phyloP scores from a whole-genome alignment of 306 rosid species.

The Citrullus mucosospermus region DNA sequence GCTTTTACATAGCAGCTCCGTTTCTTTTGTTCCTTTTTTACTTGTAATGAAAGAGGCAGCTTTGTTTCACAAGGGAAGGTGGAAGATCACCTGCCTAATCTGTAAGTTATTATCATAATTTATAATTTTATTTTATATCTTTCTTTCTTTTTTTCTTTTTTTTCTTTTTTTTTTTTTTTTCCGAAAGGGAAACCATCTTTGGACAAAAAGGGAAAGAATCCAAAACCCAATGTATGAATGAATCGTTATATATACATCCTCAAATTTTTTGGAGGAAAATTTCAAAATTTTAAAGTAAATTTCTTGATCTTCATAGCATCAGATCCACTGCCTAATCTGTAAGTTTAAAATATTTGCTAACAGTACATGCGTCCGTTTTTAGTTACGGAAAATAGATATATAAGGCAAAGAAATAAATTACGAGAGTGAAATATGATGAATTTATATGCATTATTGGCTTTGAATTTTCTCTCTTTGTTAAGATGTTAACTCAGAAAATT shows the following conservation, averaged over 20 bases:
- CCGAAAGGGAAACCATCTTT: not conserved
- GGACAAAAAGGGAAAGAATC: not conserved
- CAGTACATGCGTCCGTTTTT: not conserved
- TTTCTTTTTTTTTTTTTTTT: not conserved
- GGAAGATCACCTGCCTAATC: constrained; percentile 77
- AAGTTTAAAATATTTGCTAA: not conserved
- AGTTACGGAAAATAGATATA: not conserved
- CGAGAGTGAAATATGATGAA: not conserved
- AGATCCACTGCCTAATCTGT: too few species aligned
- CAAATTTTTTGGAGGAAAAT: not conserved
- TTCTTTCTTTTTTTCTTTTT: too few species aligned
- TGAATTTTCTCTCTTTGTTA: not conserved
- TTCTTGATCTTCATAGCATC: not conserved
- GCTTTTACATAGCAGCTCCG: constrained; percentile 17
- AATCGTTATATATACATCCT: not conserved
- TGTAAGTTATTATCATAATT: constrained; percentile 25
- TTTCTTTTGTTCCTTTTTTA: constrained; percentile 21
- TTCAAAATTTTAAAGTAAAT: not conserved
- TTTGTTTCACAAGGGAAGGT: constrained; percentile 36
- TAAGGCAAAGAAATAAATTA: not conserved
- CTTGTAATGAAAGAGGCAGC: constrained; percentile 34
- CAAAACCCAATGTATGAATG: not conserved
- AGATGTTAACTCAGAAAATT: not conserved
- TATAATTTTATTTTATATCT: not conserved
- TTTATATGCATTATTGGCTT: not conserved